Evolutionary conservation across 331 rosid genomes (phyloP).

Genomic region (Pyrus hybrid): DNA sequence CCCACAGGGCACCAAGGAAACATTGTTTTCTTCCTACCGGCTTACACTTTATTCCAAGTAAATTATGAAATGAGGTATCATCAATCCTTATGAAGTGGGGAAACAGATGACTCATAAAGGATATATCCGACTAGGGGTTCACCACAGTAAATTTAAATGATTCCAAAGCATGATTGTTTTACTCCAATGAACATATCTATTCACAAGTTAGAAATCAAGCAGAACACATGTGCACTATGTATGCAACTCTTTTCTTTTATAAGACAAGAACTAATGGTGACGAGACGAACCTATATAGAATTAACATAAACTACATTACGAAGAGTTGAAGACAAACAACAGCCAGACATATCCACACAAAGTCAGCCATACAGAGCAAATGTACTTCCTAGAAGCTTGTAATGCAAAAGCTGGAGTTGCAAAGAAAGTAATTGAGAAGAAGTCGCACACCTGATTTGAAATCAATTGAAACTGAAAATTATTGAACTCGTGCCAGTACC

Average conservation of each 20-base stretch:
- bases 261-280: not conserved
- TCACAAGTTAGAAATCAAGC: not conserved
- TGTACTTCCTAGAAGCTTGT: not conserved
- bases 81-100: not conserved
- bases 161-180: not conserved
- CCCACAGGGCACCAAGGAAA: not conserved
- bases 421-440: not conserved
- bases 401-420: not conserved
- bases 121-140: not conserved
- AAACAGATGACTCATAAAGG: not conserved
- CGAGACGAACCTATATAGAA: not conserved
- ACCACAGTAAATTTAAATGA: not conserved
- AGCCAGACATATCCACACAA: not conserved
- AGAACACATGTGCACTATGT: not conserved
- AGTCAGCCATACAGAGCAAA: not conserved
- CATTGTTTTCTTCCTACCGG: not conserved
- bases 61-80: not conserved
- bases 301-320: not conserved
- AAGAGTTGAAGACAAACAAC: not conserved
- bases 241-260: not conserved
- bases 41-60: not conserved
- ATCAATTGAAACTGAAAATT: constrained; percentile 91
- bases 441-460: constrained; percentile 70
- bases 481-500: constrained; percentile 97
- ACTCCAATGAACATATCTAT: not conserved